Conservation (phyloP, 2,329 filamentous ascomycete species). For the Chrysoporthe deuterocubensis region DNA sequence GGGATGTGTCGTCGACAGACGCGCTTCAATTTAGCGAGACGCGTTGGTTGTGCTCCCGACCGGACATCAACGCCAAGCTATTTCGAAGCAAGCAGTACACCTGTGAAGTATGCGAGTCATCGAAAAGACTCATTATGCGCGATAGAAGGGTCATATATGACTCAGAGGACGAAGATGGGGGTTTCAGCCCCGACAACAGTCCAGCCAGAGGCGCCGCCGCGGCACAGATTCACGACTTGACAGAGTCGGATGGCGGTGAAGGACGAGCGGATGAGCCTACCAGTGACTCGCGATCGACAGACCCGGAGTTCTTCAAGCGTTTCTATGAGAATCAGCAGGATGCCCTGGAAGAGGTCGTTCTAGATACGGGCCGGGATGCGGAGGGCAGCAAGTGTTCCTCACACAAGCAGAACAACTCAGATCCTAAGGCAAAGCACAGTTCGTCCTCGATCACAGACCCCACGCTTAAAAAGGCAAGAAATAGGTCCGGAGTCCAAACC, state of each 20-base stretch:
- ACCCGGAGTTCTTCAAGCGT: slow-evolving; percentile 51
- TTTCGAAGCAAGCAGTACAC: neutral
- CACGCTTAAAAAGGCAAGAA: slow-evolving; percentile 21
- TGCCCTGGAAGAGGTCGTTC: slow-evolving; percentile 30
- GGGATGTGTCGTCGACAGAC: neutral
- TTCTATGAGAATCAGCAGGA: slow-evolving; percentile 52
- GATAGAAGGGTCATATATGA: slow-evolving; percentile 37
- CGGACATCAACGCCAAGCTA: neutral
- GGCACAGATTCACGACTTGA: slow-evolving; percentile 5
- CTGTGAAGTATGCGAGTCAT: slow-evolving; percentile 3
- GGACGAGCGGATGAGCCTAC: slow-evolving; percentile 15
- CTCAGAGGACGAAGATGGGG: slow-evolving; percentile 40
- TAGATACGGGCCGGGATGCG: slow-evolving; percentile 8
- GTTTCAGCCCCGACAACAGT: slow-evolving; percentile 33
- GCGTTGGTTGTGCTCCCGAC: slow-evolving; percentile 3
- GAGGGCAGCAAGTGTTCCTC: slow-evolving; percentile 5
- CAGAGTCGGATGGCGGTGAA: neutral
- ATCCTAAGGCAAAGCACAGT: slow-evolving; percentile 19
- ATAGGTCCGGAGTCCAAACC: neutral
- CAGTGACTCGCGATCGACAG: slow-evolving; percentile 46
- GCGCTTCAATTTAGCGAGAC: slow-evolving; percentile 12
- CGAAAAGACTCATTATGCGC: slow-evolving; percentile 31
- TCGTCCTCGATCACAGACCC: slow-evolving; percentile 38
- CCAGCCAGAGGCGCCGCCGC: slow-evolving; percentile 20
- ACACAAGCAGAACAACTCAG: slow-evolving; percentile 17